phyloP scores from a whole-genome alignment of 1,284 basidiomycete species.

The Moesziomyces parantarcticus region DNA sequence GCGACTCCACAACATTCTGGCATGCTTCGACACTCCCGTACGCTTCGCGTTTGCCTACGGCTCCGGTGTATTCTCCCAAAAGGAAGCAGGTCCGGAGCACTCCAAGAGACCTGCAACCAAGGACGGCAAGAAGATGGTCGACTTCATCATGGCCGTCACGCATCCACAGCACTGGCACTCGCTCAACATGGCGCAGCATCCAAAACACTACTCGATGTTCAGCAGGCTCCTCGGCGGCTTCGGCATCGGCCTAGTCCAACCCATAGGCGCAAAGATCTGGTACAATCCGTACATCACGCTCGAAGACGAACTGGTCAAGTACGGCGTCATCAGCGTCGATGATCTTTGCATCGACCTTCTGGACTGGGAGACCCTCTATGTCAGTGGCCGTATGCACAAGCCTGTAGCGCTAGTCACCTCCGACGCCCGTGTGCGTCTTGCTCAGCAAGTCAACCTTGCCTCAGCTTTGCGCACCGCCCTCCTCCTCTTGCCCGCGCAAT shows the following conservation, averaged over 20 bases:
- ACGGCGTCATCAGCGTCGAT: conserved; percentile 94
- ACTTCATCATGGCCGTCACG: conserved; percentile 94
- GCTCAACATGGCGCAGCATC: conserved; percentile 89
- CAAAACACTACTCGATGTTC: conserved; percentile 87
- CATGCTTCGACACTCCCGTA: conserved; percentile 78
- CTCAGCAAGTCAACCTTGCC: conserved; percentile 90
- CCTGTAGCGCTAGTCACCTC: conserved; percentile 71
- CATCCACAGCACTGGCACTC: conserved; percentile 92
- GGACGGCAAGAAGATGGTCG: conserved; percentile 76
- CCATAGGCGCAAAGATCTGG: conserved; percentile 89
- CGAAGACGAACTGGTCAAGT: conserved; percentile 83
- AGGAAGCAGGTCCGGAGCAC: conserved; percentile 72
- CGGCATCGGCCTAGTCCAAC: conserved; percentile 81
- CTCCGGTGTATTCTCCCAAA: conserved; percentile 90
- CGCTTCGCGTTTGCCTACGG: conserved; percentile 94
- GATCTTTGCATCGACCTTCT: conserved; percentile 87
- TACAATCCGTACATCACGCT: conserved; percentile 64
- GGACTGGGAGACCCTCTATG: conserved; percentile 92
- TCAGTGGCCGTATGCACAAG: conserved; percentile 96
- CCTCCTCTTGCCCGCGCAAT: conserved; percentile 73
- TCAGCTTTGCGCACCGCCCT: conserved; percentile 86
- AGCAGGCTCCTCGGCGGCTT: conserved; percentile 82
- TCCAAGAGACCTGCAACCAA: conserved; percentile 66
- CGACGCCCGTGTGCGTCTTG: conserved; percentile 87
- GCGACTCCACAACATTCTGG: conserved; percentile 45